Percentiles rank a stretch among this genome's conserved stretches.
Evolutionary conservation across 331 rosid species (phyloP).

Genomic region (Telfairia occidentalis): DNA sequence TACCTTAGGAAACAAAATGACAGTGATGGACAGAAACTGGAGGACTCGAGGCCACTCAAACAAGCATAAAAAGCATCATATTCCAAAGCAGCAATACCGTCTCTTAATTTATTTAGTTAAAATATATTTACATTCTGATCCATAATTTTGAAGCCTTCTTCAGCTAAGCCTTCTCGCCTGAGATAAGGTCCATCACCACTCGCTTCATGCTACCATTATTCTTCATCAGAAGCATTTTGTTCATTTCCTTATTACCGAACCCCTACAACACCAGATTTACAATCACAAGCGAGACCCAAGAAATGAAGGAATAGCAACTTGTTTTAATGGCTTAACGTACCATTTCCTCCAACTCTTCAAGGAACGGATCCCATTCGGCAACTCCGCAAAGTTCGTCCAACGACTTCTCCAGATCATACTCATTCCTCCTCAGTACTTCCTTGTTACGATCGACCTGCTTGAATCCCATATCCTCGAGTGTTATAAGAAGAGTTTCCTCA

Average conservation of each 20-base stretch:
- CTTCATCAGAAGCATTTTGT: conserved; percentile 67
- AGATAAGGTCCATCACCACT: conserved; percentile 79
- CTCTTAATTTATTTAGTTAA: not conserved
- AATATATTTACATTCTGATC: not conserved
- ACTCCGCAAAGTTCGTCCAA: conserved; percentile 71
- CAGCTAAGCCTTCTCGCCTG: conserved; percentile 36
- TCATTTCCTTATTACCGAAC: conserved; percentile 46
- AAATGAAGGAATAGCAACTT: not conserved
- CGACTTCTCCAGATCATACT: conserved; percentile 58
- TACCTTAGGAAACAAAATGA: not conserved
- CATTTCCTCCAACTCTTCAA: conserved; percentile 72
- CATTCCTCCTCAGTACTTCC: conserved; percentile 57
- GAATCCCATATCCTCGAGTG: conserved; percentile 80
- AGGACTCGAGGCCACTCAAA: not conserved
- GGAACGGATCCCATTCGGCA: conserved; percentile 77
- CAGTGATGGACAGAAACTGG: not conserved
- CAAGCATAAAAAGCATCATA: not conserved
- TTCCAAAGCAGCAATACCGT: not conserved
- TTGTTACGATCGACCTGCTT: conserved; percentile 59
- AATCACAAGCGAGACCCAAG: not conserved
- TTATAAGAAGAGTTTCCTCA: conserved; percentile 62
- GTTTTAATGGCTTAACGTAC: conserved; percentile 39
- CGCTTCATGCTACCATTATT: conserved; percentile 83
- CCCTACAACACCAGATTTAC: conserved; percentile 49
- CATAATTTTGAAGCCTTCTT: not conserved